Base-by-base conservation (phyloP, 352 stramenopile genomes). In the Globisporangium nodosum region DNA sequence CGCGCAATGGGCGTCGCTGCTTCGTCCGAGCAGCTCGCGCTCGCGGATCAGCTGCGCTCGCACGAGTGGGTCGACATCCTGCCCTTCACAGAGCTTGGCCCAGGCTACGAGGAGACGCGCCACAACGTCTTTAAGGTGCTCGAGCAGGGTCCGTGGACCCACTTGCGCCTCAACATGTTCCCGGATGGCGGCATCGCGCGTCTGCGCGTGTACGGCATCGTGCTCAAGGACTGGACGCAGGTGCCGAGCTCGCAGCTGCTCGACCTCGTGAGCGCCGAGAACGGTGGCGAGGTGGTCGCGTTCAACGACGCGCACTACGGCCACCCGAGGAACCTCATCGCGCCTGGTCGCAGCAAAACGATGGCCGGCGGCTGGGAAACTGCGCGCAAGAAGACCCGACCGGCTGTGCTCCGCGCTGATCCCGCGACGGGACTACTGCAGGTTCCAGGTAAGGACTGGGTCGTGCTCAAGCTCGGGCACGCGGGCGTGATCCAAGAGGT, bases 361-460 rank as follows among this genome's bases (percentile, higher is more conserved):
- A 98, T 98, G 93, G 89, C 90, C 0, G 93, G 96, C 58, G 92
- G 94, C 18, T 98, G 94, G 93, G 92, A 98, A 64, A 98, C 93
- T 18, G 91, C 93, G 6, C 78, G 94, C 27, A 96, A 98, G 69
- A 83, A 79, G 45, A 86, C 87, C 31, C 82, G 90, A 15, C 88
- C 90, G 48, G 54, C 81, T 0, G 70, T 97, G 60, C 61, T 97
- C 12, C 66, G 61, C 5, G 80, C 75, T 1, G 68, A 87, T 31
- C 31, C 52, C 1, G 59, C 50, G 7, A 83, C 67, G 9, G 80
- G 78, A 5, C 54, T 90, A 20, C 69, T 93, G 13, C 46, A 74
- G 27, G 76, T 92, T 15, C 79, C 88, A 1, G 87, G 86, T 0
- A 95, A 88, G 58, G 95, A 98, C 76, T 98, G 88, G 89, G 74